phyloP scores from a whole-genome alignment of 805 yeast genomes.

The Wickerhamiella dianesei region DNA sequence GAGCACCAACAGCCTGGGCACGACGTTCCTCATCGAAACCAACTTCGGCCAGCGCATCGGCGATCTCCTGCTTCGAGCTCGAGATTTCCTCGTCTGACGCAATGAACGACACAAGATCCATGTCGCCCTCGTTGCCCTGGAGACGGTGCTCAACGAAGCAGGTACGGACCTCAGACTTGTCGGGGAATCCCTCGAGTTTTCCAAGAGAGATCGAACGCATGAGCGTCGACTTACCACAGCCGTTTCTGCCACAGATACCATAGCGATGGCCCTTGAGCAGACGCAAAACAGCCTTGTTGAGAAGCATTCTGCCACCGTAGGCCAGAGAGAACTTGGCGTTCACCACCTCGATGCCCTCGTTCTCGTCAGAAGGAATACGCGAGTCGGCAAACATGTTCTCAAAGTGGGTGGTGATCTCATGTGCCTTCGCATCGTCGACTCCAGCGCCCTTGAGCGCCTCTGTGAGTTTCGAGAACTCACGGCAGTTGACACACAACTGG shows the following conservation, averaged over 20 bases:
- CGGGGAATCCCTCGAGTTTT: constrained; percentile 94
- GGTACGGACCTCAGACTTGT: constrained; percentile 69
- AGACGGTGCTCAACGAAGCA: constrained; percentile 95
- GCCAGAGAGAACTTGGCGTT: constrained; percentile 92
- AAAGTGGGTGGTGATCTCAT: constrained; percentile 22
- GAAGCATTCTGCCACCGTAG: constrained; percentile 92
- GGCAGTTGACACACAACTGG: constrained; percentile 25
- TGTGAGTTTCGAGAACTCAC: constrained; percentile 26
- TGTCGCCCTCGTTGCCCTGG: constrained; percentile 87
- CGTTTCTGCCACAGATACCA: constrained; percentile 96
- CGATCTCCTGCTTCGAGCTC: constrained; percentile 56
- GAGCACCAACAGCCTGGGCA: constrained; percentile 79
- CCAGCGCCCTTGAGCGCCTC: constrained; percentile 35
- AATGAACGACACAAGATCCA: constrained; percentile 78
- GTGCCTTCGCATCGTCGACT: constrained; percentile 25
- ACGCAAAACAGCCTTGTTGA: constrained; percentile 82
- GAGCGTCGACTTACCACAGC: constrained; percentile 96
- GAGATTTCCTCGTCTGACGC: constrained; percentile 75
- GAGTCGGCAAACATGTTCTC: constrained; percentile 26
- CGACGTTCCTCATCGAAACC: constrained; percentile 89
- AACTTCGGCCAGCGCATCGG: constrained; percentile 64
- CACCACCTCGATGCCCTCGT: constrained; percentile 82
- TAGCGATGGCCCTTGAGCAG: constrained; percentile 89
- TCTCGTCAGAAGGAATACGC: constrained; percentile 44
- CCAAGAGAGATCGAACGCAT: constrained; percentile 97